These are phyloP conservation scores for Helianthus annuus DNA, from an alignment of 129 eudicot species.

Conservation along the genomic window DNA sequence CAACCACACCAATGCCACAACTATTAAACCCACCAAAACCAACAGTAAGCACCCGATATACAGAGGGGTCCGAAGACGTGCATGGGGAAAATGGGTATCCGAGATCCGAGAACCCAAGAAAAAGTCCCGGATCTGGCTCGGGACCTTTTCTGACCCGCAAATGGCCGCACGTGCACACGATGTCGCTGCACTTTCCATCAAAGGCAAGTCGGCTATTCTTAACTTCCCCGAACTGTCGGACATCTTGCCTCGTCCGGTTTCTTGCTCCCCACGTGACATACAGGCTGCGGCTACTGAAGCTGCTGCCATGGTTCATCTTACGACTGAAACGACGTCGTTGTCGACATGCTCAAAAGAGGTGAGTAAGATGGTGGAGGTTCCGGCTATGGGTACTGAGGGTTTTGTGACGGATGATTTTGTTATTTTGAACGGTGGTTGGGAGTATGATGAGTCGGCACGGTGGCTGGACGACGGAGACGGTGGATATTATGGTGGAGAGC, in stretches of 20 bases:
- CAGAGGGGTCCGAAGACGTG: constrained; percentile 72
- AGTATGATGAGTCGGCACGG: constrained; percentile 27
- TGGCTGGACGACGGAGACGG: constrained; percentile 36
- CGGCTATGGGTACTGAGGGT: constrained; percentile 42
- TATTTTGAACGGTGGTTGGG: constrained; percentile 38
- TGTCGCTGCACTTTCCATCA: constrained; percentile 71
- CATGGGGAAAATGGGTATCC: constrained; percentile 93
- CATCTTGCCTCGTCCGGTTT: constrained; percentile 63
- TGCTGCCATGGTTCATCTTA: constrained; percentile 60
- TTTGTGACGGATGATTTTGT: constrained; percentile 41
- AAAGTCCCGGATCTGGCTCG: constrained; percentile 90
- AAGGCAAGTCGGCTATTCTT: constrained; percentile 69
- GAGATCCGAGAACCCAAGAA: constrained; percentile 86
- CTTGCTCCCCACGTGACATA: constrained; percentile 66
- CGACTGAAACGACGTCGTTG: constrained; percentile 7
- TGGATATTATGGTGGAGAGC: constrained; percentile 27
- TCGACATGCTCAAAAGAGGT: constrained; percentile 38
- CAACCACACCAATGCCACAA: background rate
- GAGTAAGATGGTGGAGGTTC: constrained; percentile 61
- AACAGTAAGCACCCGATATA: constrained; percentile 60
- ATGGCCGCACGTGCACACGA: constrained; percentile 98
- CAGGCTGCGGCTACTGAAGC: constrained; percentile 75
- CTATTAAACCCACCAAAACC: constrained; percentile 1
- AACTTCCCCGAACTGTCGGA: constrained; percentile 68
- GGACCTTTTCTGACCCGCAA: constrained; percentile 71